Base-by-base conservation (phyloP, 176 grass and related monocot genomes). In the Raddia distichophylla region DNA sequence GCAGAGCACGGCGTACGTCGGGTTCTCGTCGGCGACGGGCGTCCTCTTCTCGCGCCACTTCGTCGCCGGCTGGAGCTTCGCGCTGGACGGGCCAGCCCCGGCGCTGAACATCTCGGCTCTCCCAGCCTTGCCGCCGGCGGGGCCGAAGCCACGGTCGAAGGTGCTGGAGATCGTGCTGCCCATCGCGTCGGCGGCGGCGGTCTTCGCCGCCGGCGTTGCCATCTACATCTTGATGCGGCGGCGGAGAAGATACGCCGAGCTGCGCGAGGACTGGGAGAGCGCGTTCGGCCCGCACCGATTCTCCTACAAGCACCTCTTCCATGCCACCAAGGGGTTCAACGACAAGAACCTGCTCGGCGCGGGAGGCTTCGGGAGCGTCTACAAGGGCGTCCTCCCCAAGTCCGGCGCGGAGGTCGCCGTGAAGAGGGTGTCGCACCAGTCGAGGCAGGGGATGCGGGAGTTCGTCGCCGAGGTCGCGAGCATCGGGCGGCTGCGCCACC, bases 21-120 rank as follows among this genome's bases (percentile, higher is more conserved):
- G 92, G 7, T 92, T 94, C 78, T 45, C 89, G 15, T 85, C 89
- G 19, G 85, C 92, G 1, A 94, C 92, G 0, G 89, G 81, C 51
- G 8, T 91, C 59, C 77, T 94, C 18, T 74, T 79, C 54, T 85
- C 89, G 16, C 80, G 89, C 18, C 89, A 94, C 87, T 90, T 85
- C 89, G 56, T 92, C n/a, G 33, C 83, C 9, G 92, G 92, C 33
- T 94, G 92, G 92, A 92, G 86, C 81, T 92, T 94, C 66, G 90
- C 79, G 33, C 74, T 89, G 67, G 88, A 91, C 60, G 81, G 78
- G 17, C 48, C 42, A 0, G 92, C 92, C 18, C 87, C 74, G 75
- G 64, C 73, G 4, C 84, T 92, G 16, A 52, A 92, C 79, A n/a
- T 85, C 47, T 59, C 89, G 0, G 32, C 9, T 46, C 79, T 92